These are phyloP conservation scores for Arabidopsis suecica DNA, from an alignment of 345 rosid genomes.

Conservation along the genomic window DNA sequence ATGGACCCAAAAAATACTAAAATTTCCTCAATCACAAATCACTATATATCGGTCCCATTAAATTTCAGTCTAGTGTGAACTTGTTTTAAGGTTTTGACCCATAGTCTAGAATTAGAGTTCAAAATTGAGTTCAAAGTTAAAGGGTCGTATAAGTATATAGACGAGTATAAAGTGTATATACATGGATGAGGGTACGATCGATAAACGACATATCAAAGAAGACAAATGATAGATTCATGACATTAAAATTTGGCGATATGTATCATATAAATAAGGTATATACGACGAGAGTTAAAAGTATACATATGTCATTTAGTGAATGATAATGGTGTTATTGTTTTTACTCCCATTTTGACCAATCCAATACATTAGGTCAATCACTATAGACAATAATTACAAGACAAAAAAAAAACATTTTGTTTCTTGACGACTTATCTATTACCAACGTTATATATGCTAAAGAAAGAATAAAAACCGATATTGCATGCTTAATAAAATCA, in stretches of 20 bases:
- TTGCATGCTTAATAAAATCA: not conserved
- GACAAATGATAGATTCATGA: constrained; percentile 45
- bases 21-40: not conserved
- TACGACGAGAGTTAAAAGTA: constrained; percentile 47
- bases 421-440: constrained; percentile 26
- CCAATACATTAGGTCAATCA: constrained; percentile 35
- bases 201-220: constrained; percentile 49
- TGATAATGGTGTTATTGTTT: constrained; percentile 39
- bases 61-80: constrained; percentile 1
- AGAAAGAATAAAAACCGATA: constrained; percentile 2
- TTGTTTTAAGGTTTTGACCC: constrained; percentile 16
- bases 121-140: not conserved
- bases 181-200: constrained; percentile 29
- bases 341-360: constrained; percentile 39
- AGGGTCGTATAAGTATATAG: not conserved
- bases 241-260: constrained; percentile 16
- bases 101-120: constrained; percentile 14
- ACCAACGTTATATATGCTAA: constrained; percentile 19
- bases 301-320: constrained; percentile 54
- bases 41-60: not conserved
- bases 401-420: constrained; percentile 35
- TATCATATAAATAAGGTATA: constrained; percentile 26
- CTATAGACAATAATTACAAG: constrained; percentile 42
- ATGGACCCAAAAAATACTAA: not conserved
- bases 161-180: constrained; percentile 10